phyloP scores from a whole-genome alignment of 129 eudicot genomes.

The Centaurea solstitialis region DNA sequence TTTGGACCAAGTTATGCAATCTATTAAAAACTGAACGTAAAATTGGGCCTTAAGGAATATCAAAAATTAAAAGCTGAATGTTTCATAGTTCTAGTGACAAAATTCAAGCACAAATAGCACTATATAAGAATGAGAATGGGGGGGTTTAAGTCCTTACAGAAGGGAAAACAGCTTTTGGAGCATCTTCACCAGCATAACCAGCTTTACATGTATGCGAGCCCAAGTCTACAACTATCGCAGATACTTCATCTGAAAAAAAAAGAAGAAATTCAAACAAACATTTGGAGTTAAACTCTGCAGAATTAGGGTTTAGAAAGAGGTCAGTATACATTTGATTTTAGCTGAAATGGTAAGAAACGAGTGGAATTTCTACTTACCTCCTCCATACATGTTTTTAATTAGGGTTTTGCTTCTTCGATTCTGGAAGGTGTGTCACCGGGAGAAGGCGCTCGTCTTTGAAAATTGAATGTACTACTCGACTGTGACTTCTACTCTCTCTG shows the following conservation, averaged over 20 bases:
- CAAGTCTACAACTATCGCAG: constrained; percentile 89
- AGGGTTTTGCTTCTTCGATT: constrained; percentile 29
- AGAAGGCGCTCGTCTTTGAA: constrained; percentile 21
- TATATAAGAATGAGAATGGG: not conserved
- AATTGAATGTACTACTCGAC: constrained; percentile 16
- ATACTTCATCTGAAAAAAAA: constrained; percentile 84
- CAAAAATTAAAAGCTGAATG: no score
- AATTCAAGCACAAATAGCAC: not conserved
- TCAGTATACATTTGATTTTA: not conserved
- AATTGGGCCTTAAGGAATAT: not conserved
- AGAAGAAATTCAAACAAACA: no score
- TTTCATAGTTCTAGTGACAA: not conserved
- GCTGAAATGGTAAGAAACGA: not conserved
- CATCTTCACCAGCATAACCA: constrained; percentile 98
- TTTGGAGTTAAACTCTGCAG: not conserved
- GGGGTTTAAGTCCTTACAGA: constrained; percentile 50
- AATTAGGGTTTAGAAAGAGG: constrained; percentile 18
- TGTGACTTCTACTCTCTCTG: not conserved
- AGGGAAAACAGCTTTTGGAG: constrained; percentile 94
- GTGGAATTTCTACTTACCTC: constrained; percentile 41
- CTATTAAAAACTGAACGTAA: not conserved
- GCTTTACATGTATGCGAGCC: constrained; percentile 98
- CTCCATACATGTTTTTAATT: constrained; percentile 51
- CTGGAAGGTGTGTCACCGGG: not conserved
- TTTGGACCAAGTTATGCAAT: constrained; percentile 4